These are phyloP conservation scores for Mycogone perniciosa DNA, from an alignment of 2,329 filamentous ascomycete species.

Conservation along the genomic window DNA sequence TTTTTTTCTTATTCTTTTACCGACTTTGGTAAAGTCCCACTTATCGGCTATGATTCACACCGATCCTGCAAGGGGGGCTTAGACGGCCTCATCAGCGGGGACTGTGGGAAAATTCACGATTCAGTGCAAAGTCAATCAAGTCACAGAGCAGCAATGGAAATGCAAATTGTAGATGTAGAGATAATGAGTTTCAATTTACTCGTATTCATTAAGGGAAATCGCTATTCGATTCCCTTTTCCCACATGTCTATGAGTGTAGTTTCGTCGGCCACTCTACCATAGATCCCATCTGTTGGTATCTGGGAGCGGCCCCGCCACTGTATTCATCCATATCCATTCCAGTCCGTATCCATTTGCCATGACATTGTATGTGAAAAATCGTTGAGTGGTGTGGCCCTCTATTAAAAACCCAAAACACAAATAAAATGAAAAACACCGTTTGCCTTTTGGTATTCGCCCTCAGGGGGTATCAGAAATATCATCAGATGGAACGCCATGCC, in stretches of 20 bases:
- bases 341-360: slow-evolving; percentile 2
- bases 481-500: slow-evolving; percentile 1
- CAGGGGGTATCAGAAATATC: slow-evolving; percentile 8
- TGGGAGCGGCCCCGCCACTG: not conserved
- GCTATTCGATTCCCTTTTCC: not conserved
- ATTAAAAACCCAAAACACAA: not conserved
- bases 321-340: not conserved
- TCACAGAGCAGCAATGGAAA: not conserved
- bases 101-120: not conserved
- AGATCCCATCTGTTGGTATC: not conserved
- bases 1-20: not conserved
- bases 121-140: not conserved
- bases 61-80: not conserved
- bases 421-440: slow-evolving; percentile 2
- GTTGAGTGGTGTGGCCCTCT: not conserved
- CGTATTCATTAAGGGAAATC: not conserved
- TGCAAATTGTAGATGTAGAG: not conserved
- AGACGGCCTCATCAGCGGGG: not conserved
- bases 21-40: not conserved
- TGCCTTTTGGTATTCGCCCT: slow-evolving; percentile 8
- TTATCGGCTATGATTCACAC: not conserved
- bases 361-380: slow-evolving; percentile 9
- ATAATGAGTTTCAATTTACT: not conserved
- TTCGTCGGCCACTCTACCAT: not conserved
- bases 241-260: not conserved